phyloP scores from a whole-genome alignment of 768 basidiomycete genomes.

The Pholiota conissans region DNA sequence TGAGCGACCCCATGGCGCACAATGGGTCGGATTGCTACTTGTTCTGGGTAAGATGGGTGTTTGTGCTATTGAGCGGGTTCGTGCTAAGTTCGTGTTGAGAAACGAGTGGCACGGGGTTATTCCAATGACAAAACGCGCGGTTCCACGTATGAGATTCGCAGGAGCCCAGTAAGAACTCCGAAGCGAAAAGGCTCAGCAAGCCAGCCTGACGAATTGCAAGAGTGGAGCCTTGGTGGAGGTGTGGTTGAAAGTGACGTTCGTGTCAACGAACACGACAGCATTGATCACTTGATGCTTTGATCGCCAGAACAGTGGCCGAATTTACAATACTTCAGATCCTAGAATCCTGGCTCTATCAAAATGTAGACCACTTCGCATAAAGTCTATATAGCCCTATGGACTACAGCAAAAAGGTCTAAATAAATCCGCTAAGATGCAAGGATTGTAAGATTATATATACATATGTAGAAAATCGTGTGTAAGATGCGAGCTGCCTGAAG shows the following conservation, averaged over 20 bases:
- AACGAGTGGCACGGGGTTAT: background rate
- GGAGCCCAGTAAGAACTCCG: background rate
- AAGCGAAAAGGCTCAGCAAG: background rate
- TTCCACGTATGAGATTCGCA: background rate
- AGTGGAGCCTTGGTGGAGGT: background rate
- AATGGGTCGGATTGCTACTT: background rate
- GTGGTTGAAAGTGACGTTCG: background rate
- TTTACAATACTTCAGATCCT: no score
- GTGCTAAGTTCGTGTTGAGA: background rate
- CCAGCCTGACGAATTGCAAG: background rate
- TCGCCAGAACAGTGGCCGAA: no score
- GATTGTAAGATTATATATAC: background rate
- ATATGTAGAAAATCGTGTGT: background rate
- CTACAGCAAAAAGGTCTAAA: no score
- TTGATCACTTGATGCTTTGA: background rate
- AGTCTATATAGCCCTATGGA: background rate
- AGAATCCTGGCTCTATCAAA: no score
- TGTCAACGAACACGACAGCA: background rate
- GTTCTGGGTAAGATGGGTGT: no score
- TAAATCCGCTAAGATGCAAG: no score
- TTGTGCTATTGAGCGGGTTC: background rate
- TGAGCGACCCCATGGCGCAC: slow-evolving; percentile 19
- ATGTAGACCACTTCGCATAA: background rate
- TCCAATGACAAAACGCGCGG: no score
- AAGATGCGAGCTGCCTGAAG: background rate